Evolutionary conservation across 768 basidiomycete genomes (phyloP), one percentile per base, ranked within the genome.

Genomic region (Boletellus ananas): DNA sequence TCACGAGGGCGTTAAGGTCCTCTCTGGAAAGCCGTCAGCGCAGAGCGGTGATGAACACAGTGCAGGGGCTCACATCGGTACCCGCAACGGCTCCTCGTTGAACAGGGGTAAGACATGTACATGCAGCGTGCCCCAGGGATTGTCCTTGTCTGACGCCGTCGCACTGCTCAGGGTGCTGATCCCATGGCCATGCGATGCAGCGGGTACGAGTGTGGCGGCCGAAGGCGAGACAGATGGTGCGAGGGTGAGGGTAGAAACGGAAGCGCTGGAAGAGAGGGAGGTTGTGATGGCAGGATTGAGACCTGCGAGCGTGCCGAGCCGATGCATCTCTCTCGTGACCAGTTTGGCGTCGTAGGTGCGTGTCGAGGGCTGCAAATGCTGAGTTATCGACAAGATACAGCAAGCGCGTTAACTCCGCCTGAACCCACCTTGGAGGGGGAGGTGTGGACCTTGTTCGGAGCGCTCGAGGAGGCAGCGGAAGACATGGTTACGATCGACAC

Each of bases 101-200:
- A 97, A 97, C 4, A 95, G 69, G 1, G 94, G 94, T 3, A 97
- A 72, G 31, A 96, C 86, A 64, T 91, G 84, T 29, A 94, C 83
- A 66, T 94, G 90, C 18, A 97, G 70, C 20, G 82, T 73, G 43
- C 82, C 80, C 92, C 92, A 95, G 11, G 93, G 88, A 58, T 72
- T 74, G 39, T 90, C 89, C 10, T 76, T 70, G 3, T 76, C 72
- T 1, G 74, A 66, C 11, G 71, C 68, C 1, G 74, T 45, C 16
- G 52, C 27, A 43, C 56, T 31, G 41, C 56, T 43, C 29, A 63
- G 12, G 21, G 60, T 17, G 25, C 50, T 60, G 25, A 66, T 55
- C 11, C 57, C 59, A 40, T 58, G 62, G 45, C 43, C 53, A 42
- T 59, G 74, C 2, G 78, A 67, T 70, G 59, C 64, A 55, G 54